phyloP scores from a whole-genome alignment of 345 rosid genomes.

The Syzygium aqueum region DNA sequence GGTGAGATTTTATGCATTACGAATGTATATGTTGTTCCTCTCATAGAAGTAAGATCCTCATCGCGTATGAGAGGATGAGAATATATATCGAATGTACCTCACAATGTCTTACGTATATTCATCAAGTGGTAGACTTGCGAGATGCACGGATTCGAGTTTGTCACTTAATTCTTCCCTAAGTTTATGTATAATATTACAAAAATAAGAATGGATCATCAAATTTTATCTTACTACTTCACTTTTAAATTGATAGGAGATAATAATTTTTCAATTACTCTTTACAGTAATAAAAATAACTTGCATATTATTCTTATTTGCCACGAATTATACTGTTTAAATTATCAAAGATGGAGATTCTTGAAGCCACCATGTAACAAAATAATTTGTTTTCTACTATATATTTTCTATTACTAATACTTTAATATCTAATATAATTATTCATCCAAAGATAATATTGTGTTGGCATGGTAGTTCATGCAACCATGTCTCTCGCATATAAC shows the following conservation, averaged over 20 bases:
- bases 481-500: background rate
- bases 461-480: background rate
- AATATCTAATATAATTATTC: background rate
- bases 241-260: background rate
- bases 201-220: background rate
- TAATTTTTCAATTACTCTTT: background rate
- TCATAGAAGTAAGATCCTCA: background rate
- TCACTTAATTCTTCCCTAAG: background rate
- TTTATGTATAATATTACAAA: background rate
- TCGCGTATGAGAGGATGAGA: background rate
- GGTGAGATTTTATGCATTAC: background rate
- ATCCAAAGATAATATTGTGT: background rate
- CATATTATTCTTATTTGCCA: background rate
- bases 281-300: background rate
- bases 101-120: background rate
- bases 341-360: background rate
- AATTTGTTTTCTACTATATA: background rate
- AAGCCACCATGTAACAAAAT: background rate
- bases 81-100: background rate
- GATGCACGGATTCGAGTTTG: background rate
- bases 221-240: background rate
- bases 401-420: background rate
- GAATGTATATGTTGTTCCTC: background rate
- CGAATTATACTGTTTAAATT: background rate
- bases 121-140: background rate